Evolutionary conservation across 2,329 filamentous ascomycete species (phyloP), one percentile per base, ranked within the genome.

Genomic region (Xylaria sp.): DNA sequence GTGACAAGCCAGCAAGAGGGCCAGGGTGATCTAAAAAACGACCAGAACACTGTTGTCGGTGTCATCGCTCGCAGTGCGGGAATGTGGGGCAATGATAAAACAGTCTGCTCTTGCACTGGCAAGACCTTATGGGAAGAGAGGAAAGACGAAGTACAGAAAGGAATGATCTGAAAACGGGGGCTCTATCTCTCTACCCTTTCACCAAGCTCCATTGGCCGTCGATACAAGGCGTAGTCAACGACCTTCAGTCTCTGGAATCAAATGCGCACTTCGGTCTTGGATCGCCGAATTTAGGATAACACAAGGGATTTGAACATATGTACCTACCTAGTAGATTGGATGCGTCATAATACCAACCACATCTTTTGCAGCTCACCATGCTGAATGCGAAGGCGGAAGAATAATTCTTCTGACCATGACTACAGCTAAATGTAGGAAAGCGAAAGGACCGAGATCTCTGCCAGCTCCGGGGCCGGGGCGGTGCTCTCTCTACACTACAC

Each of bases 31-130:
- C 79, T 89, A 70, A 83, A 83, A 71, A 94, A 97, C 69, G 92
- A 97, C 74, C 84, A 88, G 58, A 87, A 96, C 75, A 97, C 93
- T 19, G 82, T 97, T 53, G 92, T 97, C 2, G 95, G 95, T 8
- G 94, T 99, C 54, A 92, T 99, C 78, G 95, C 95, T 51, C 84
- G 95, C 74, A 97, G 94, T 77, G 94, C 95, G 15, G 95, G 95
- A n/a, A 90, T 97, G 65, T 99, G 95, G 95, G 94, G 97, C 77
- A 97, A 99, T 72, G 92, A 97, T 76, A 99, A 98, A 84, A 97
- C 92, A 47, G 94, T 99, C 5, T 99, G 95, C 77, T 97, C 93
- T 50, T 99, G 95, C 78, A 96, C 93, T 38, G 95, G 95, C 3
- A 98, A 98, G 87, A 98, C 94, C 60, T 87, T 99, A 11, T 99